Conservation (phyloP, 768 basidiomycete genomes). For the Collybia sordida region DNA sequence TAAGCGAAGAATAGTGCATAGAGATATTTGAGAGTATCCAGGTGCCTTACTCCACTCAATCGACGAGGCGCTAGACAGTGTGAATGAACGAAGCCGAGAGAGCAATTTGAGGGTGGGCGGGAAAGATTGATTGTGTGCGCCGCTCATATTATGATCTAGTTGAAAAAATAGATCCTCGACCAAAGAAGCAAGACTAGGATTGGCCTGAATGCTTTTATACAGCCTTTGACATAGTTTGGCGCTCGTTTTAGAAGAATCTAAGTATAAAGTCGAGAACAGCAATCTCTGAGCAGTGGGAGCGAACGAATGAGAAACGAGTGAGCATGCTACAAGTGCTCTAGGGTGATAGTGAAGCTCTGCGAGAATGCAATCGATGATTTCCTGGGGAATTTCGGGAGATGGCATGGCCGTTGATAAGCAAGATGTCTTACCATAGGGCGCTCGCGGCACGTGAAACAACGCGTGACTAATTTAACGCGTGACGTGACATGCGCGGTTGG, state of each 20-base stretch:
- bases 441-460: background rate
- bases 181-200: background rate
- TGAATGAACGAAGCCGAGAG: background rate
- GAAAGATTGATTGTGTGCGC: background rate
- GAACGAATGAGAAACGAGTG: constrained; percentile 7
- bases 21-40: background rate
- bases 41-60: background rate
- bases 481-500: background rate
- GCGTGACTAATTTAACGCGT: background rate
- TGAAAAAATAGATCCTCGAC: background rate
- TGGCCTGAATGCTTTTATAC: background rate
- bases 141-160: background rate
- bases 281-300: constrained; percentile 1
- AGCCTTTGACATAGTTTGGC: background rate
- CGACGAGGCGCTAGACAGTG: background rate
- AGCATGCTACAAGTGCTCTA: background rate
- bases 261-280: constrained; percentile 4
- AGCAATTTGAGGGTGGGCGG: background rate
- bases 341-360: constrained; percentile 1
- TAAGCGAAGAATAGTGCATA: background rate
- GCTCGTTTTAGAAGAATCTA: background rate
- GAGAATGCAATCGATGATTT: constrained; percentile 4
- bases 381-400: constrained; percentile 1
- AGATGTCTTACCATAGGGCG: background rate
- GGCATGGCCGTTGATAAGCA: constrained; percentile 2